Percentiles rank a stretch among this genome's conserved stretches.
phyloP scores from a whole-genome alignment of 805 yeast species.

The Teunomyces kruisii region DNA sequence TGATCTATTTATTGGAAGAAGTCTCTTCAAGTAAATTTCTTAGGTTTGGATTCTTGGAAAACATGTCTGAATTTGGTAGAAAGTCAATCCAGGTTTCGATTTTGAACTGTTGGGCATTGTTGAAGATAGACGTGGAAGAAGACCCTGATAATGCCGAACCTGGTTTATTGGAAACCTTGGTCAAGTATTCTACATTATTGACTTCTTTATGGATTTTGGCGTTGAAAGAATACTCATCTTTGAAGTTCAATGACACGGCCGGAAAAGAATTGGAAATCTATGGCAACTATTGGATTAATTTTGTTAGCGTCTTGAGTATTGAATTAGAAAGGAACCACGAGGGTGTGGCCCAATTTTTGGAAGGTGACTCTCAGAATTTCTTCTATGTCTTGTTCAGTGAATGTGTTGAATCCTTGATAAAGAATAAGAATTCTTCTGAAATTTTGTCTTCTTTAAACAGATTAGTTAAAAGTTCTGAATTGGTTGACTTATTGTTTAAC shows the following conservation, averaged over 20 bases:
- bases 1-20: slow-evolving; percentile 67
- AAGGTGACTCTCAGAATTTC: slow-evolving; percentile 60
- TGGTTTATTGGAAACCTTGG: slow-evolving; percentile 50
- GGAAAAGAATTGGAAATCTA: slow-evolving; percentile 47
- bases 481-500: slow-evolving; percentile 60
- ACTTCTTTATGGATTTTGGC: slow-evolving; percentile 79
- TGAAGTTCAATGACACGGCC: slow-evolving; percentile 51
- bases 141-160: slow-evolving; percentile 28
- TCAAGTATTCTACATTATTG: slow-evolving; percentile 57
- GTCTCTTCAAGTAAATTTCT: slow-evolving; percentile 42
- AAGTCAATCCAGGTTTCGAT: slow-evolving; percentile 59
- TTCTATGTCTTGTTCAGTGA: slow-evolving; percentile 81
- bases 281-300: slow-evolving; percentile 69
- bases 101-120: slow-evolving; percentile 72
- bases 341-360: slow-evolving; percentile 47
- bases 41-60: slow-evolving; percentile 56
- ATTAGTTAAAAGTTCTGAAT: slow-evolving; percentile 55
- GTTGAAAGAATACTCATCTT: slow-evolving; percentile 69
- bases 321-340: slow-evolving; percentile 53
- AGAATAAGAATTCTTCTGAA: slow-evolving; percentile 44
- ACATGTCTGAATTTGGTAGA: slow-evolving; percentile 43
- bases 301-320: slow-evolving; percentile 72
- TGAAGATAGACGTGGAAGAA: slow-evolving; percentile 38
- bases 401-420: slow-evolving; percentile 71
- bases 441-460: slow-evolving; percentile 50